phyloP scores from a whole-genome alignment of 2,329 filamentous ascomycete species.

The Neofusicoccum umdonicola region DNA sequence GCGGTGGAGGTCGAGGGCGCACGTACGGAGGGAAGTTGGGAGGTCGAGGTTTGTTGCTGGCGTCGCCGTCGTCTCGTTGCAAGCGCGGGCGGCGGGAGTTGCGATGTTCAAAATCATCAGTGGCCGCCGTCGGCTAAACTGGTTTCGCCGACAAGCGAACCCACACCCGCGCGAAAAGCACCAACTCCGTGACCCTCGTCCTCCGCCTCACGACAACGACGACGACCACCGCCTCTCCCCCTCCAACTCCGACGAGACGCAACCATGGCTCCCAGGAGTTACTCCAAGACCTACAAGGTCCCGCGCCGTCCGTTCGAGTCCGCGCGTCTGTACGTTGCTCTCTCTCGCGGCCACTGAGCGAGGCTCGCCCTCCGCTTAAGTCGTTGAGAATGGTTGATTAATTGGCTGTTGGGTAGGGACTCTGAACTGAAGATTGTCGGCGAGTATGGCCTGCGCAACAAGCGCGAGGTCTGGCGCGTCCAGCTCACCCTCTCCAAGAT shows the following conservation, averaged over 20 bases:
- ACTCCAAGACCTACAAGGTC: slow-evolving; percentile 99
- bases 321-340: slow-evolving; percentile 93
- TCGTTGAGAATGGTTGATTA: slow-evolving; percentile 76
- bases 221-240: slow-evolving; percentile 1
- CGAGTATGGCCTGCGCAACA: slow-evolving; percentile 99
- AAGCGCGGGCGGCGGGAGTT: background rate
- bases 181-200: background rate
- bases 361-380: slow-evolving; percentile 93
- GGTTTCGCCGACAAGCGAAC: slow-evolving; percentile 16
- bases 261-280: slow-evolving; percentile 59
- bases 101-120: slow-evolving; percentile 13
- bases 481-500: slow-evolving; percentile 99
- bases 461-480: slow-evolving; percentile 99
- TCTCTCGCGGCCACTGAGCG: slow-evolving; percentile 88
- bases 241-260: slow-evolving; percentile 11
- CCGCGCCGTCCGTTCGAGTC: slow-evolving; percentile 98
- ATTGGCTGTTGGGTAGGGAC: slow-evolving; percentile 71
- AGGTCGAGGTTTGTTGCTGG: slow-evolving; percentile 9
- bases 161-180: slow-evolving; percentile 7
- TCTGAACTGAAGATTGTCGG: slow-evolving; percentile 99
- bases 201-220: slow-evolving; percentile 32
- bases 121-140: slow-evolving; percentile 3
- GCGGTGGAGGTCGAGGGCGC: background rate
- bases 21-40: slow-evolving; percentile 13
- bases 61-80: slow-evolving; percentile 14